Evolutionary conservation across 371 early-diverging fungal genomes (phyloP), one percentile per base, ranked within the genome.

Genomic region (Gilbertella persicaria): DNA sequence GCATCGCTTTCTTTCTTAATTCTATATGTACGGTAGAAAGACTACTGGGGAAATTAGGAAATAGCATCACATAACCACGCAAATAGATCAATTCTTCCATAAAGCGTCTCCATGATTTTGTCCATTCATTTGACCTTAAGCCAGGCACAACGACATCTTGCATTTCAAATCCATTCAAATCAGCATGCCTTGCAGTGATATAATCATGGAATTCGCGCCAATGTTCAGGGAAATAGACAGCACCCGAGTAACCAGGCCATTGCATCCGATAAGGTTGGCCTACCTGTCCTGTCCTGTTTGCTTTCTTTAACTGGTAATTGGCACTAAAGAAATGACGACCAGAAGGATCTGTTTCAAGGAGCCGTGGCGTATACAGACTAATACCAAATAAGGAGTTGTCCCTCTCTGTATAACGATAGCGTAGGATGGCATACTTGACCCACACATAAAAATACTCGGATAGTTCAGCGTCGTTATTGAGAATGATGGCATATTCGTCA

Each of bases 141-240:
- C 45, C 28, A n/a, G 61, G 50, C 3, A 55, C 16, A 20, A 14
- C 26, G 6, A 48, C 33, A 1, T 48, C 49, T 33, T 53, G 53
- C 50, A 57, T 39, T 62, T 35, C 79, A 76, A 30, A 79, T 60
- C 41, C 67, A 58, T 20, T 74, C 12, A 56, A 56, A 61, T 83
- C 84, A 20, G 76, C 58, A 29, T 76, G 39, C 29, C 83, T 67
- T 17, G 77, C 79, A 4, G 80, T 74, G 9, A 84, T 69, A 57
- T 82, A 83, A 49, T 83, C 81, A 46, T 84, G 86, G 58, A 85
- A 86, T 49, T 86, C 85, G 20, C 80, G 71, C 86, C 86, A 86
- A 30, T 82, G 77, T 38, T 86, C 84, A 6, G 86, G 86, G 53
- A 86, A 86, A 55, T 76, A 86, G 3, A 84, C 67, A 3, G 84